phyloP scores from a whole-genome alignment of 345 rosid species.

The Citrus sinensis region DNA sequence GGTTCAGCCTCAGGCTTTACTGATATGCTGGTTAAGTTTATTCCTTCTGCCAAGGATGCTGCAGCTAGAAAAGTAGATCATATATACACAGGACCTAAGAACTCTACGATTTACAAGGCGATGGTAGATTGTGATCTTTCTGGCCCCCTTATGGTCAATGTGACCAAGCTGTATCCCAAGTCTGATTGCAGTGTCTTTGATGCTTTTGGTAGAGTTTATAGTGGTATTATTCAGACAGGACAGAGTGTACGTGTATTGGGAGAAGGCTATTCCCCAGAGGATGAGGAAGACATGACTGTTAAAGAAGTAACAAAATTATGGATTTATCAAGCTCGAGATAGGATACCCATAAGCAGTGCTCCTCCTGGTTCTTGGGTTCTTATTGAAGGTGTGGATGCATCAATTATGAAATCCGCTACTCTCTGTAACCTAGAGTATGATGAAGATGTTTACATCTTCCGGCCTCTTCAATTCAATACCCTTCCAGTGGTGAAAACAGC shows the following conservation, averaged over 20 bases:
- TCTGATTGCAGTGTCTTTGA: slow-evolving; percentile 95
- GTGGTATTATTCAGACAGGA: slow-evolving; percentile 92
- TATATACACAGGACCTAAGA: slow-evolving; percentile 73
- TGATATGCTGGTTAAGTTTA: slow-evolving; percentile 92
- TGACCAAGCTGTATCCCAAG: slow-evolving; percentile 93
- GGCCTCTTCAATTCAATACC: slow-evolving; percentile 90
- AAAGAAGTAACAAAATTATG: slow-evolving; percentile 94
- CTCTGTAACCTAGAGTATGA: slow-evolving; percentile 62
- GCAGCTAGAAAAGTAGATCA: slow-evolving; percentile 83
- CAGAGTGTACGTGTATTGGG: slow-evolving; percentile 87
- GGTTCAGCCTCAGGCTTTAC: slow-evolving; percentile 97
- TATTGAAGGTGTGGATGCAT: slow-evolving; percentile 95
- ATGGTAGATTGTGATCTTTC: slow-evolving; percentile 85
- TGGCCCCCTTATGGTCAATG: slow-evolving; percentile 96
- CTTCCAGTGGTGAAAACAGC: slow-evolving; percentile 97
- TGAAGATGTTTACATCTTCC: slow-evolving; percentile 84
- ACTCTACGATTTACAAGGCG: slow-evolving; percentile 63
- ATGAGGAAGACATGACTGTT: slow-evolving; percentile 95
- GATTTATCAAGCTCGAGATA: slow-evolving; percentile 92
- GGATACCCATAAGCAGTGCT: slow-evolving; percentile 88
- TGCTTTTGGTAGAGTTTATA: slow-evolving; percentile 92
- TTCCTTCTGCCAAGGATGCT: slow-evolving; percentile 92
- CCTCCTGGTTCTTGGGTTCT: slow-evolving; percentile 99
- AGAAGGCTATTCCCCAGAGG: slow-evolving; percentile 97
- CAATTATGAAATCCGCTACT: slow-evolving; percentile 97